Percentiles rank a stretch among this genome's conserved stretches.
These are phyloP conservation scores for Sodiomyces alkalinus DNA, from an alignment of 2,329 filamentous ascomycete genomes.

Conservation along the genomic window DNA sequence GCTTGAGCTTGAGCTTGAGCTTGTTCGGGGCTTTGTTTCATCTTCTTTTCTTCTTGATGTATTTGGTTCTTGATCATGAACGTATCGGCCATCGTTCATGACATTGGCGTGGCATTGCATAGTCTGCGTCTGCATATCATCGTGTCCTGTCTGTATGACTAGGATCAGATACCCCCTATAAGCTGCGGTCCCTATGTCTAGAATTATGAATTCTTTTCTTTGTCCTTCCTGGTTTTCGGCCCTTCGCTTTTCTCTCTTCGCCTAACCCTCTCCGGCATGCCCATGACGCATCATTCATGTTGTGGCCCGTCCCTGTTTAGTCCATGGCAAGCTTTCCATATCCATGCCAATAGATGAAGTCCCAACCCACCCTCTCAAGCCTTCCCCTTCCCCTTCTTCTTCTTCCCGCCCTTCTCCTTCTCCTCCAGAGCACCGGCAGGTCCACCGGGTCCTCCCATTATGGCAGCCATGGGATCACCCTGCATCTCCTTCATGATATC, in stretches of 20 bases:
- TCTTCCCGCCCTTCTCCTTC: constrained; percentile 29
- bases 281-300: neutral
- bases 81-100: neutral
- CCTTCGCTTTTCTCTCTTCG: neutral
- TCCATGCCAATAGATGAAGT: neutral
- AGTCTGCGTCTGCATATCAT: neutral
- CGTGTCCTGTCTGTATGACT: neutral
- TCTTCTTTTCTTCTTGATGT: constrained; percentile 2
- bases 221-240: neutral
- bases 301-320: neutral
- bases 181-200: neutral
- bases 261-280: neutral
- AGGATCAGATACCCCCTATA: constrained; percentile 1
- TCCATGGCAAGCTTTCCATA: neutral
- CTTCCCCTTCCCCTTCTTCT: constrained; percentile 33
- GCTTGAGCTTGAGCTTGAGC: no score
- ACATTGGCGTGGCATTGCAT: neutral
- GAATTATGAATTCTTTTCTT: no score
- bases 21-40: constrained; percentile 2
- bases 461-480: constrained; percentile 27
- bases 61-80: constrained; percentile 1
- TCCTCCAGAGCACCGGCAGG: constrained; percentile 13
- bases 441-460: constrained; percentile 20
- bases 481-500: constrained; percentile 95
- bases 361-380: constrained; percentile 12